Evolutionary conservation across 1,284 basidiomycete species (phyloP).

Genomic region (Porphyrellus sp.): DNA sequence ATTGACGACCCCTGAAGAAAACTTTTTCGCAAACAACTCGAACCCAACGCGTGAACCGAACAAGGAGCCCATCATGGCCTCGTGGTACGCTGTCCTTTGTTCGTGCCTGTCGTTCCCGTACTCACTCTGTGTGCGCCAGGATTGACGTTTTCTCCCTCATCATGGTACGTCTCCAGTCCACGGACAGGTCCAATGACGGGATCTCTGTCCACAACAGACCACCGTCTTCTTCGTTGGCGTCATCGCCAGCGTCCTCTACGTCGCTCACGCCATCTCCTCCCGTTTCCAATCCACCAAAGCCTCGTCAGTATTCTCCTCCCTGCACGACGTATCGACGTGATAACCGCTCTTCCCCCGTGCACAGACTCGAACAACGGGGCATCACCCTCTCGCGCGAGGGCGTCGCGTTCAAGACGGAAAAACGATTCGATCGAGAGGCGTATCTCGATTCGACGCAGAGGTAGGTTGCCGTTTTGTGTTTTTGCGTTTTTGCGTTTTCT

Average conservation of each 20-base stretch:
- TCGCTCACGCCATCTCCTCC: constrained; percentile 38
- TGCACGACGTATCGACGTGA: no score
- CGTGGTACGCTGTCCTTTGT: constrained; percentile 20
- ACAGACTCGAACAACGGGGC: constrained; percentile 49
- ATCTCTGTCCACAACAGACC: constrained; percentile 40
- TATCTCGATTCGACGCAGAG: constrained; percentile 72
- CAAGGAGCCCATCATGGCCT: constrained; percentile 20
- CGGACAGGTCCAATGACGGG: no score
- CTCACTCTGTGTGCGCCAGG: constrained; percentile 34
- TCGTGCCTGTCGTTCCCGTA: no score
- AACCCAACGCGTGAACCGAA: neutral
- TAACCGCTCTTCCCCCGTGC: no score
- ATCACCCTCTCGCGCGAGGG: constrained; percentile 53
- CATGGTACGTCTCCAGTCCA: constrained; percentile 28
- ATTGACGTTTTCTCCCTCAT: constrained; percentile 41
- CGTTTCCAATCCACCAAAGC: constrained; percentile 46
- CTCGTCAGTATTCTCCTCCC: constrained; percentile 35
- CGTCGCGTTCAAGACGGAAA: constrained; percentile 60
- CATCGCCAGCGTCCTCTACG: constrained; percentile 40
- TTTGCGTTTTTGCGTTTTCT: neutral
- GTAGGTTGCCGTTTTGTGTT: constrained; percentile 32
- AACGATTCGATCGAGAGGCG: constrained; percentile 54
- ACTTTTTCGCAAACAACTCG: neutral
- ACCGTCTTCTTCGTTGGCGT: constrained; percentile 42
- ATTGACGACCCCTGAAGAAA: no score